These are phyloP conservation scores for Colletotrichum lindemuthianum DNA, from an alignment of 2,329 filamentous ascomycete species.

Conservation along the genomic window DNA sequence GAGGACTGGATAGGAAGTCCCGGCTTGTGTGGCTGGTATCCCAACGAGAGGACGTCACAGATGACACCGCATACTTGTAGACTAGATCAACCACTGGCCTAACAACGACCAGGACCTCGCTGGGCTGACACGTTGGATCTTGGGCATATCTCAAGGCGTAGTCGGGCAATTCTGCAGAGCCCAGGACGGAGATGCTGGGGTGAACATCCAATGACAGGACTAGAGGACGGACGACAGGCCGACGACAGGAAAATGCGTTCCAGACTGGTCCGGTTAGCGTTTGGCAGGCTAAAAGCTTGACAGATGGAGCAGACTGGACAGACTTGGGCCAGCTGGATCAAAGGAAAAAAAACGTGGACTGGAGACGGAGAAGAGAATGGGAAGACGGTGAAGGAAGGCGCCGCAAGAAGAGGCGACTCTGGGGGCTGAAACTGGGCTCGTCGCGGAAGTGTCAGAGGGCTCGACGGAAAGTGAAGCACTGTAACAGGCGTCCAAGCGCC, in stretches of 20 bases:
- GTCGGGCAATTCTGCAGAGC: constrained; percentile 17
- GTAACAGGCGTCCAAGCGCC: constrained; percentile 27
- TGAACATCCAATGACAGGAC: constrained; percentile 6
- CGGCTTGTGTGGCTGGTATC: neutral
- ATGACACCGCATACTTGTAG: too few species aligned
- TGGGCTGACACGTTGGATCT: constrained; percentile 5
- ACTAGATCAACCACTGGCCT: too few species aligned
- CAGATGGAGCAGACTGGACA: constrained; percentile 4
- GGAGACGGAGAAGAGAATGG: neutral
- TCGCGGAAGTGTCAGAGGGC: constrained; percentile 46
- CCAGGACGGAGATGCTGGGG: constrained; percentile 11
- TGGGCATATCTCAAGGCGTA: constrained; percentile 11
- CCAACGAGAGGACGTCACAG: constrained; percentile 12
- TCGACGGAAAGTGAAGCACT: constrained; percentile 42
- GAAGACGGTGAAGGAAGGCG: neutral
- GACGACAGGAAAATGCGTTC: neutral
- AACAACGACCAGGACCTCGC: too few species aligned
- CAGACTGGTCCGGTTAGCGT: too few species aligned
- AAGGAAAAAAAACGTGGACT: neutral
- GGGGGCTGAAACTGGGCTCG: constrained; percentile 44
- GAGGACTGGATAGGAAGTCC: neutral
- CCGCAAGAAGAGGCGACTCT: too few species aligned
- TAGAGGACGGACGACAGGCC: constrained; percentile 20
- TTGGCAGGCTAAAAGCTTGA: neutral
- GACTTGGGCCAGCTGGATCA: neutral